phyloP scores from a whole-genome alignment of 176 grass and related monocot genomes.

The Bonia amplexicaulis region DNA sequence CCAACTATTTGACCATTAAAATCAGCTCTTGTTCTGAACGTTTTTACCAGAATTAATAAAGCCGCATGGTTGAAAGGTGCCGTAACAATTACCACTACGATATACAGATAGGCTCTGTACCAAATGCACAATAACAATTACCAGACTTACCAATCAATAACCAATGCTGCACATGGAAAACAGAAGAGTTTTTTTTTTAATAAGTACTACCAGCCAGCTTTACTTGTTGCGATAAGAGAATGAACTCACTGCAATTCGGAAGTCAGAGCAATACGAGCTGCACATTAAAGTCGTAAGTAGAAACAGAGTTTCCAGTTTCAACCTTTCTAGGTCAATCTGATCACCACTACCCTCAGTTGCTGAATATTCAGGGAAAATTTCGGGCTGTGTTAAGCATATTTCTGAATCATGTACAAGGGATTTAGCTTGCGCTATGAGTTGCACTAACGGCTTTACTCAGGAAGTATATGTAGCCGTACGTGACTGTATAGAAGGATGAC shows the following conservation, averaged over 20 bases:
- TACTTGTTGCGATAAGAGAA: not conserved
- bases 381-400: not conserved
- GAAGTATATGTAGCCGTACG: conserved; percentile 15
- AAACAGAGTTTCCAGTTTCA: not conserved
- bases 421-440: conserved; percentile 18
- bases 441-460: conserved; percentile 19
- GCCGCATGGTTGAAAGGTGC: not conserved
- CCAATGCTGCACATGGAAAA: not conserved
- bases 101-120: not conserved
- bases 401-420: conserved; percentile 36
- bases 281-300: not conserved
- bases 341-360: not conserved
- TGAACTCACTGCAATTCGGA: not conserved
- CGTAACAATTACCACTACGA: not conserved
- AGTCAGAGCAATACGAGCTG: not conserved
- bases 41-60: not conserved
- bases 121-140: not conserved
- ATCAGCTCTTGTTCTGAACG: not conserved
- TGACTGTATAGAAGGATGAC: conserved; percentile 19
- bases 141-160: not conserved
- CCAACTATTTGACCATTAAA: not conserved
- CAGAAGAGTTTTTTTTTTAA: not conserved
- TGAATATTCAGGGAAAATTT: conserved; percentile 18
- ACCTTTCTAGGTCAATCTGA: conserved; percentile 2
- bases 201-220: not conserved